Conservation (phyloP, 371 early-diverging fungal genomes). For the Lichtheimia ramosa region DNA sequence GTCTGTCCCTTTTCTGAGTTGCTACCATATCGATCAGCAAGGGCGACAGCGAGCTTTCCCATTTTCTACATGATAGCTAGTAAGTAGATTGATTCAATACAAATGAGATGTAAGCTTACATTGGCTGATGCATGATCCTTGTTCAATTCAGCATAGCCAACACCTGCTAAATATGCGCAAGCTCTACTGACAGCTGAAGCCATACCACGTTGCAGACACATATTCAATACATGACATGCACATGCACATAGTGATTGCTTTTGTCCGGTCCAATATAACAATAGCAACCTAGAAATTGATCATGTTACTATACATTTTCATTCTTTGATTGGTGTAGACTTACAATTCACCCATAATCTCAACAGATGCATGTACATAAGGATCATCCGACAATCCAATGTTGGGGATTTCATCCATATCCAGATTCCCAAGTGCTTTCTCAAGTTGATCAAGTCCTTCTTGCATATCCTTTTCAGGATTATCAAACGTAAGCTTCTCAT, state of each 20-base stretch:
- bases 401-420: slow-evolving; percentile 20
- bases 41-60: slow-evolving; percentile 25
- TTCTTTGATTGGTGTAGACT: slow-evolving; percentile 1
- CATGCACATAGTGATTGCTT: slow-evolving; percentile 31
- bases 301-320: not conserved
- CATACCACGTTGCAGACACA: slow-evolving; percentile 31
- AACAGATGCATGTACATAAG: slow-evolving; percentile 24
- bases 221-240: slow-evolving; percentile 25
- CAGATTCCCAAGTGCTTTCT: slow-evolving; percentile 8
- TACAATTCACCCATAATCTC: slow-evolving; percentile 41
- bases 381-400: slow-evolving; percentile 24
- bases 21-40: slow-evolving; percentile 26
- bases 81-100: too few relatives aligned
- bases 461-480: slow-evolving; percentile 14
- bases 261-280: slow-evolving; percentile 40
- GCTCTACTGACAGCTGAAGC: slow-evolving; percentile 24
- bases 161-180: slow-evolving; percentile 22
- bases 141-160: slow-evolving; percentile 27
- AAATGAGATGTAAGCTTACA: not conserved
- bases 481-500: slow-evolving; percentile 11
- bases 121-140: slow-evolving; percentile 22
- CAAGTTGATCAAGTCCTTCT: slow-evolving; percentile 15
- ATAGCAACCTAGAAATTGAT: slow-evolving; percentile 16
- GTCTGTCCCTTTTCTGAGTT: slow-evolving; percentile 38
- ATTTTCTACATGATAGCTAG: slow-evolving; percentile 20